These are phyloP conservation scores for Daldinia sp. DNA, from an alignment of 2,329 filamentous ascomycete genomes.

Conservation along the genomic window DNA sequence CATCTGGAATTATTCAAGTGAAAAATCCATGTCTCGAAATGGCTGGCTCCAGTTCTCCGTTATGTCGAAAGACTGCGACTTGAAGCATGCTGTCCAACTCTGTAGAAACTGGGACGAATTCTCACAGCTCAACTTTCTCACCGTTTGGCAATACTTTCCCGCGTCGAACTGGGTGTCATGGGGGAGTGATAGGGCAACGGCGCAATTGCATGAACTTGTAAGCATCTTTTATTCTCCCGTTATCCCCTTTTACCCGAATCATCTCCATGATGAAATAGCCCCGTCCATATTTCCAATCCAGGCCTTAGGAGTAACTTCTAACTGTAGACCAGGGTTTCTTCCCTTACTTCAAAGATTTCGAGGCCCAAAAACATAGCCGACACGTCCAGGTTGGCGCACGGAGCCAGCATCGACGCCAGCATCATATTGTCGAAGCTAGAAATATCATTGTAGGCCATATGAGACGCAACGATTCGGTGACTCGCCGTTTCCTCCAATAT, in stretches of 20 bases:
- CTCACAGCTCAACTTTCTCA: slow-evolving; percentile 56
- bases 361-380: slow-evolving; percentile 35
- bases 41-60: slow-evolving; percentile 61
- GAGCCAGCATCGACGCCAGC: slow-evolving; percentile 37
- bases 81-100: slow-evolving; percentile 55
- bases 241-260: background rate
- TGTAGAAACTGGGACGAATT: slow-evolving; percentile 61
- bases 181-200: slow-evolving; percentile 49
- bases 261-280: background rate
- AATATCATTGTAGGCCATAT: slow-evolving; percentile 48
- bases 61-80: slow-evolving; percentile 57
- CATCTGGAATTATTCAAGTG: slow-evolving; percentile 61
- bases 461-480: slow-evolving; percentile 46
- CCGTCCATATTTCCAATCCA: background rate
- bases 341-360: slow-evolving; percentile 41
- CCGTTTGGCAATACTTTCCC: slow-evolving; percentile 57
- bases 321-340: slow-evolving; percentile 40
- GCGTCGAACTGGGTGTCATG: slow-evolving; percentile 55
- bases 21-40: slow-evolving; percentile 55
- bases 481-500: slow-evolving; percentile 46
- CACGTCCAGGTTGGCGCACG: slow-evolving; percentile 39
- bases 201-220: slow-evolving; percentile 53
- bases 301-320: slow-evolving; percentile 4
- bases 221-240: slow-evolving; percentile 18
- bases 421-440: slow-evolving; percentile 42